phyloP scores from a whole-genome alignment of 352 stramenopile genomes.

The Globisporangium heterothallicum region DNA sequence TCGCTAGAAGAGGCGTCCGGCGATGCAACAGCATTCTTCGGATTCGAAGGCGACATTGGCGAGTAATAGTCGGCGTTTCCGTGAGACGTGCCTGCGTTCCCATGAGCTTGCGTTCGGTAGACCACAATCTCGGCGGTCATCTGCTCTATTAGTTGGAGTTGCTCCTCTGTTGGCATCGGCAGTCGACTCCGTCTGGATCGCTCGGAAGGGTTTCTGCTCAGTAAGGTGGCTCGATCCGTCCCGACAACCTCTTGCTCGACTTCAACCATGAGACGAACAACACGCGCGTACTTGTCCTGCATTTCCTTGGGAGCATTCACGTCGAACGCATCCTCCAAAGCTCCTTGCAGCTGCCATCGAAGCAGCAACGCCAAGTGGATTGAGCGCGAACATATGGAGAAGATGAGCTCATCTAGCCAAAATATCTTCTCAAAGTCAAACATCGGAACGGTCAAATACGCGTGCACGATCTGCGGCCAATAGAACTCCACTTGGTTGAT shows the following conservation, averaged over 20 bases:
- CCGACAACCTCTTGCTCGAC: constrained; percentile 82
- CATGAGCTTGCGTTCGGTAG: constrained; percentile 53
- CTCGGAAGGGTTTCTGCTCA: constrained; percentile 42
- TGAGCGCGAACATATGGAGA: constrained; percentile 85
- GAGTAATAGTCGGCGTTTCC: constrained; percentile 25
- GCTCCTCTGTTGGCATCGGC: constrained; percentile 78
- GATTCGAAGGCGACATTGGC: constrained; percentile 29
- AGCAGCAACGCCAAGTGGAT: constrained; percentile 82
- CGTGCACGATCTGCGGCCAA: constrained; percentile 88
- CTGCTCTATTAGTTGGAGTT: constrained; percentile 76
- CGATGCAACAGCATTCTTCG: constrained; percentile 15
- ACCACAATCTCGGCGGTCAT: constrained; percentile 70
- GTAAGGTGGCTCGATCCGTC: constrained; percentile 53
- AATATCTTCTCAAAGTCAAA: constrained; percentile 90
- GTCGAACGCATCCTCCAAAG: constrained; percentile 82
- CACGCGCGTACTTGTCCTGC: constrained; percentile 82
- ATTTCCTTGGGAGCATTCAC: constrained; percentile 69
- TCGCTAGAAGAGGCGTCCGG: constrained; percentile 25
- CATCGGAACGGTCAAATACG: constrained; percentile 82
- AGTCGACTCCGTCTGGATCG: constrained; percentile 53
- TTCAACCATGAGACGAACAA: constrained; percentile 82
- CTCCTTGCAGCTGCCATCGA: constrained; percentile 83
- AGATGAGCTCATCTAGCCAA: constrained; percentile 83
- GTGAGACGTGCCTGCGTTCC: constrained; percentile 14
- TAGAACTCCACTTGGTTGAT: constrained; percentile 92